Evolutionary conservation across 2,329 filamentous ascomycete species (phyloP), one percentile per base, ranked within the genome.

Genomic region (Aspergillus hortae): DNA sequence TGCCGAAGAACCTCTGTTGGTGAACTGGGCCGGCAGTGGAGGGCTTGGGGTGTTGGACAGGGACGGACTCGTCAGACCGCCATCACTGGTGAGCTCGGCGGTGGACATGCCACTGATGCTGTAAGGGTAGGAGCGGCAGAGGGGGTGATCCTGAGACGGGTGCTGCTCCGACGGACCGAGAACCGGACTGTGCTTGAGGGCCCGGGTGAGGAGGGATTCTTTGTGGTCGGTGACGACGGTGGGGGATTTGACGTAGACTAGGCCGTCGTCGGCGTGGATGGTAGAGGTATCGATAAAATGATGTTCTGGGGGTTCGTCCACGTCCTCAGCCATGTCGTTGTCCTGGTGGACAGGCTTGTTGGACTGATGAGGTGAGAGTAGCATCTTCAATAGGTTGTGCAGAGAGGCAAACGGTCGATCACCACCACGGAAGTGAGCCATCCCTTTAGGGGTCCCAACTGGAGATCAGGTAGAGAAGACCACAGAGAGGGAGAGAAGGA

Each of bases 51-150:
- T 92, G 68, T 84, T 90, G 33, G 90, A 89, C 51, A 90, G 81
- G n/a, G 90, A 88, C 40, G 92, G 91, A 64, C 90, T 96, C 15
- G 92, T 95, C 53, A 95, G 76, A 53, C 90, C 92, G 52, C 89
- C 94, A 65, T 96, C 94, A 71, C 92, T 96, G n/a, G 91, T 96
- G 52, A 97, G 79, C 59, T 96, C 92, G 35, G 89, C 89, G 3
- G 90, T 95, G 1, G 92, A 96, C 43, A 89, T 81, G 54, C 87
- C 74, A 73, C 91, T 96, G 60, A 85, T 77, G 66, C 87, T 95
- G 68, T 86, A 87, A 15, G 65, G 65, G 52, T 72, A 72, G 35
- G 68, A 68, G 44, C 61, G 62, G 87, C 85, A 54, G 88, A 92
- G 54, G 84, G 72, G 57, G 68, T 80, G 75, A 74, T 60, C 77